These are phyloP conservation scores for Termitomyces sp. DNA, from an alignment of 768 basidiomycete species.

Conservation along the genomic window DNA sequence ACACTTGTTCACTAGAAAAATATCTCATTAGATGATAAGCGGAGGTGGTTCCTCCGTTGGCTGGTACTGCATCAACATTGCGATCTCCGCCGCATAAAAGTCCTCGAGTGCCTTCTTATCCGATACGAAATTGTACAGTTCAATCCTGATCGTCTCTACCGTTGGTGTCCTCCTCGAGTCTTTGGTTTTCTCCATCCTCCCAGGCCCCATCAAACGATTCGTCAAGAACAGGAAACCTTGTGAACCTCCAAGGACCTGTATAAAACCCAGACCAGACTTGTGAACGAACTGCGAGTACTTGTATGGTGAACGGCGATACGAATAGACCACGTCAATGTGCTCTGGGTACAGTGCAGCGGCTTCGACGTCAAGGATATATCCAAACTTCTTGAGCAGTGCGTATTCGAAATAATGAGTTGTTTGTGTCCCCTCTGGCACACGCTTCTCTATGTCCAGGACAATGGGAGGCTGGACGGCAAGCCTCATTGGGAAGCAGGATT, in stretches of 20 bases:
- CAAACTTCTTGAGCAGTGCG: constrained; percentile 67
- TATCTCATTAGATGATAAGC: constrained; percentile 31
- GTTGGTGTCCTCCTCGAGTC: constrained; percentile 49
- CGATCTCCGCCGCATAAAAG: constrained; percentile 75
- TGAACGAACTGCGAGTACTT: constrained; percentile 91
- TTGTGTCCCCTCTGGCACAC: constrained; percentile 64
- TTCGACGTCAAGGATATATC: constrained; percentile 83
- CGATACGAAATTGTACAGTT: constrained; percentile 61
- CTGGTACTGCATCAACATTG: constrained; percentile 29
- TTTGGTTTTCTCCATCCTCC: constrained; percentile 58
- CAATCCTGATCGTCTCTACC: constrained; percentile 57
- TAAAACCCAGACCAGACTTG: constrained; percentile 82
- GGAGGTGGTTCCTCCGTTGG: constrained; percentile 50
- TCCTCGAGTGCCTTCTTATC: constrained; percentile 45
- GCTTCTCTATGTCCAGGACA: constrained; percentile 59
- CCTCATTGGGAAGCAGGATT: constrained; percentile 81
- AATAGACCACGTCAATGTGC: constrained; percentile 81
- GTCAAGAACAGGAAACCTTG: constrained; percentile 87
- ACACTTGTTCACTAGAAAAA: constrained; percentile 1
- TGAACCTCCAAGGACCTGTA: constrained; percentile 76
- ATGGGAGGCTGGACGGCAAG: constrained; percentile 74
- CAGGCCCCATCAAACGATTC: constrained; percentile 77
- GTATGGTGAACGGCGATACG: constrained; percentile 77
- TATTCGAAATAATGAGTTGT: constrained; percentile 76
- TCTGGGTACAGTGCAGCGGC: constrained; percentile 73